phyloP scores from a whole-genome alignment of 2,329 filamentous ascomycete species.

The Cytospora piceicola region DNA sequence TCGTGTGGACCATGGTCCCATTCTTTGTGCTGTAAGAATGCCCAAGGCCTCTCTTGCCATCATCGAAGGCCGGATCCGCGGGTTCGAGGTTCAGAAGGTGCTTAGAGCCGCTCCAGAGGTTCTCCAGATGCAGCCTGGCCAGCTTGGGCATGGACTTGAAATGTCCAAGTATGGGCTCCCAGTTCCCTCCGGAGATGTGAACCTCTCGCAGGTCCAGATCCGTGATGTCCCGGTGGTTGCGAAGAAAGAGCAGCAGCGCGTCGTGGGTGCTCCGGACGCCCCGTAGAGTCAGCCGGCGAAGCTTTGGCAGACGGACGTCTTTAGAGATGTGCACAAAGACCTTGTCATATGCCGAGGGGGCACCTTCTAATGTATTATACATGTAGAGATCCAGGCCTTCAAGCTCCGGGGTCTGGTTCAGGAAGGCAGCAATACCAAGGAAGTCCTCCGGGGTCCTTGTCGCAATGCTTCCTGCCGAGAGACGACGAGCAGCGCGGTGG shows the following conservation, averaged over 20 bases:
- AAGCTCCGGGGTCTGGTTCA: conserved; percentile 16
- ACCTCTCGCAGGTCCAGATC: conserved; percentile 12
- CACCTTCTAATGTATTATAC: conserved; percentile 10
- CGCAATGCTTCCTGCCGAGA: background rate
- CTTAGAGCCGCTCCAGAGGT: conserved; percentile 12
- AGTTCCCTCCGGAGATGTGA: background rate
- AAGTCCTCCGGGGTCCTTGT: background rate
- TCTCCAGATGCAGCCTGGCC: conserved; percentile 13
- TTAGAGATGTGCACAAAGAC: conserved; percentile 5
- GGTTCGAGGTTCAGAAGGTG: conserved; percentile 14
- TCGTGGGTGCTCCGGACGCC: background rate
- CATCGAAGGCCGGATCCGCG: background rate
- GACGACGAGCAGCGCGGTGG: background rate
- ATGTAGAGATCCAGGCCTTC: conserved; percentile 10
- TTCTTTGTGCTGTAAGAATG: background rate
- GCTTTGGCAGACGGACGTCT: background rate
- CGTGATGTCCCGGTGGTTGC: background rate
- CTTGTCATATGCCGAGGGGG: background rate
- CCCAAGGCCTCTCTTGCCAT: background rate
- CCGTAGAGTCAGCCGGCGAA: conserved; percentile 13
- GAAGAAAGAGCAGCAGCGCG: conserved; percentile 6
- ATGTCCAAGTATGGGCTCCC: conserved; percentile 3
- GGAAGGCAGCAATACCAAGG: background rate
- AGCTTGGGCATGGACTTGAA: conserved; percentile 1
- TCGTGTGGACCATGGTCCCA: conserved; percentile 12